These are phyloP conservation scores for Pichia deserticola DNA, from an alignment of 805 yeast genomes.

Conservation along the genomic window DNA sequence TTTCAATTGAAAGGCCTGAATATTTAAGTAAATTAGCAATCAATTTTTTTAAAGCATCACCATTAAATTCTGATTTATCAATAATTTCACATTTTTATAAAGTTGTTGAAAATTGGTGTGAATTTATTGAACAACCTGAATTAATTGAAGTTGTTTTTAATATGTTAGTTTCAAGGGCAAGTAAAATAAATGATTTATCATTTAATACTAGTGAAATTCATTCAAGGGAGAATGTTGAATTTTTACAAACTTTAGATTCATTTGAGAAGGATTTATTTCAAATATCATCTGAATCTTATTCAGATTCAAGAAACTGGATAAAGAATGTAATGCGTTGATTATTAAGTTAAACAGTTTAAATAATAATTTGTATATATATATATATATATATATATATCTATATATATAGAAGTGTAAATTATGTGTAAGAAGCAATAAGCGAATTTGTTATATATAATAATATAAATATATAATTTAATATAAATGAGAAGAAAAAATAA, in stretches of 20 bases:
- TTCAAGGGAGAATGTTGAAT: slow-evolving; percentile 29
- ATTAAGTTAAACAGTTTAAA: neutral
- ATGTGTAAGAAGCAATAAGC: no score
- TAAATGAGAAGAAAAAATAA: no score
- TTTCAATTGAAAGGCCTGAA: slow-evolving; percentile 65
- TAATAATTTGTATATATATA: no score
- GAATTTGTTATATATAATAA: no score
- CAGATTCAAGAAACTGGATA: slow-evolving; percentile 23
- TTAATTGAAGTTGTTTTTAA: slow-evolving; percentile 39
- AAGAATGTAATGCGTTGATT: neutral
- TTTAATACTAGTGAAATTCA: slow-evolving; percentile 32
- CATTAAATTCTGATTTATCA: slow-evolving; percentile 18
- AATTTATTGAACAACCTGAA: slow-evolving; percentile 58
- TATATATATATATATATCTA: no score
- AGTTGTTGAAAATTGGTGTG: slow-evolving; percentile 71
- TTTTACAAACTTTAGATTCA: slow-evolving; percentile 65
- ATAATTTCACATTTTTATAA: slow-evolving; percentile 40
- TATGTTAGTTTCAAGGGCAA: slow-evolving; percentile 58
- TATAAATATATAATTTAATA: no score
- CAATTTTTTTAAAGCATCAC: slow-evolving; percentile 72
- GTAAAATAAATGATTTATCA: slow-evolving; percentile 63
- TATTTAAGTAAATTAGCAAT: slow-evolving; percentile 56
- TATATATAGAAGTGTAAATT: no score
- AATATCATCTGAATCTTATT: slow-evolving; percentile 37
- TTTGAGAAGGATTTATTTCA: slow-evolving; percentile 60